These are phyloP conservation scores for Russula sp. DNA, from an alignment of 768 basidiomycete species.

Conservation along the genomic window DNA sequence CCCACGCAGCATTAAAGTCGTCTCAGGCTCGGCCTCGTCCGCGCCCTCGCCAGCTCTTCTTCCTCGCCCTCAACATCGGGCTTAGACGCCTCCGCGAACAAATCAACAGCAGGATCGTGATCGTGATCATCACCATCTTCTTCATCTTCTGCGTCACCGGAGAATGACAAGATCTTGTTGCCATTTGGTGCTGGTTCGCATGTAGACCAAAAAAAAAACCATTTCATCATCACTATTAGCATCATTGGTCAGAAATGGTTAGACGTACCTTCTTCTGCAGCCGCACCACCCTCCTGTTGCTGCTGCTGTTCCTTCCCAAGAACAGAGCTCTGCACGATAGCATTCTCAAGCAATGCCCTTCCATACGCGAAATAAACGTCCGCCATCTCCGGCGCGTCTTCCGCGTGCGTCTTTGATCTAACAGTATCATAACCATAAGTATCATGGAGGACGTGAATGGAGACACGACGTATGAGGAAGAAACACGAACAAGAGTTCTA, in stretches of 20 bases:
- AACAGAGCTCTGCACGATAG: conserved; percentile 81
- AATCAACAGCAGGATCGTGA: conserved; percentile 53
- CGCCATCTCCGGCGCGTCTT: conserved; percentile 79
- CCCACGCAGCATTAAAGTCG: conserved; percentile 98
- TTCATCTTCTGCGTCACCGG: conserved; percentile 74
- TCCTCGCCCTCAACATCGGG: conserved; percentile 46
- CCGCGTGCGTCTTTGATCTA: conserved; percentile 75
- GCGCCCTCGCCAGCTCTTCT: conserved; percentile 47
- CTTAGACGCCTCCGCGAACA: conserved; percentile 58
- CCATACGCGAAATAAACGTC: conserved; percentile 91
- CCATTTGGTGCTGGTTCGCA: conserved; percentile 42
- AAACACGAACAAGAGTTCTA: conserved; percentile 72
- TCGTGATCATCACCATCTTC: conserved; percentile 49
- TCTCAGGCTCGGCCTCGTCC: conserved; percentile 81
- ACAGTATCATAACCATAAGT: background rate
- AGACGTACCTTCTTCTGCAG: conserved; percentile 33
- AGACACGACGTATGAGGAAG: background rate
- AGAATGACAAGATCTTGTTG: conserved; percentile 66
- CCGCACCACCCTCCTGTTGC: conserved; percentile 44
- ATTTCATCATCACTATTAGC: background rate
- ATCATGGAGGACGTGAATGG: background rate
- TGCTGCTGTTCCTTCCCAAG: conserved; percentile 76
- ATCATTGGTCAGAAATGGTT: background rate
- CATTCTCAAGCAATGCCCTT: conserved; percentile 89
- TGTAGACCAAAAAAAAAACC: background rate